A percentile compares a stretch with the other conserved stretches of the same genome.
Evolutionary conservation across 768 basidiomycete genomes (phyloP).

Genomic region (Cystobasidium tubakii): DNA sequence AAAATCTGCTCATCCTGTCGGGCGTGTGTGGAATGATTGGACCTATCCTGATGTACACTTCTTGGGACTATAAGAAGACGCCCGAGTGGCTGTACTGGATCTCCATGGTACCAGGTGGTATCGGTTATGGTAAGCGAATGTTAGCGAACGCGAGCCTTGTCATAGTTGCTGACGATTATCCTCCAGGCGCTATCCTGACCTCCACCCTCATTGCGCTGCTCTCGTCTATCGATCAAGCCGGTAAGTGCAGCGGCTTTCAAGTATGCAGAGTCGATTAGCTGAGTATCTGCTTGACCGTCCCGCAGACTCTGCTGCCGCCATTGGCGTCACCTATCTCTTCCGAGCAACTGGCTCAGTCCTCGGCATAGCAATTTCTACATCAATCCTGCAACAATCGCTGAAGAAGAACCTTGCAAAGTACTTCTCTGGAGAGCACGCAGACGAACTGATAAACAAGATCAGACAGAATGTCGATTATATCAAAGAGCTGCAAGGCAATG

Average conservation of each 20-base stretch:
- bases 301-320: conserved; percentile 32
- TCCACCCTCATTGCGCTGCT: conserved; percentile 39
- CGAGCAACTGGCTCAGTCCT: conserved; percentile 40
- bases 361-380: conserved; percentile 41
- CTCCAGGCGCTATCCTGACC: conserved; percentile 39
- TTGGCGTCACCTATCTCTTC: conserved; percentile 40
- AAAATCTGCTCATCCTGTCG: conserved; percentile 36
- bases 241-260: not conserved
- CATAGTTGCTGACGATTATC: too few species aligned
- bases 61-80: conserved; percentile 33
- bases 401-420: conserved; percentile 38
- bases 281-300: not conserved
- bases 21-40: conserved; percentile 38
- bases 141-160: too few species aligned
- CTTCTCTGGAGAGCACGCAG: conserved; percentile 38
- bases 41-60: conserved; percentile 38
- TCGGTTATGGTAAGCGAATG: conserved; percentile 4
- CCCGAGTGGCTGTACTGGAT: conserved; percentile 39
- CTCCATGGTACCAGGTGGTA: conserved; percentile 39
- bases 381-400: conserved; percentile 41
- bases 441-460: conserved; percentile 37
- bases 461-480: conserved; percentile 39
- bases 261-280: not conserved
- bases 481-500: conserved; percentile 30
- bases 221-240: conserved; percentile 36